Conservation (phyloP, 2,329 filamentous ascomycete genomes). For the Monosporascus ibericus region DNA sequence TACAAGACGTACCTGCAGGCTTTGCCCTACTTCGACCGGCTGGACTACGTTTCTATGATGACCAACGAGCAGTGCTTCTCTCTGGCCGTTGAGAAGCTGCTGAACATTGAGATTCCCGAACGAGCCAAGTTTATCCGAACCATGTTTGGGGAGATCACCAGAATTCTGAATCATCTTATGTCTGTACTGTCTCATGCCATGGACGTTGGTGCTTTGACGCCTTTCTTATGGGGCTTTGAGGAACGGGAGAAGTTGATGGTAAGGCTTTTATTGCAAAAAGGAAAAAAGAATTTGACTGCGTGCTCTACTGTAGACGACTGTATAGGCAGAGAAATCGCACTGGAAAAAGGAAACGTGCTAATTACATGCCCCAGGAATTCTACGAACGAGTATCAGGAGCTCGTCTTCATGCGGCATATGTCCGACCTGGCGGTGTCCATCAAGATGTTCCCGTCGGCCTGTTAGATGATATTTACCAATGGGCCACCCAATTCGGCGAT, state of each 20-base stretch:
- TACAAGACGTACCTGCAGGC: slow-evolving; percentile 99
- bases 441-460: slow-evolving; percentile 92
- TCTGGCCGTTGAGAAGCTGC: slow-evolving; percentile 91
- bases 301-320: neutral
- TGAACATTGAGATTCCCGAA: slow-evolving; percentile 93
- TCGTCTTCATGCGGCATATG: slow-evolving; percentile 93
- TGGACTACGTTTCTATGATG: slow-evolving; percentile 99
- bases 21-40: slow-evolving; percentile 94
- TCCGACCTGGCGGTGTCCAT: slow-evolving; percentile 91
- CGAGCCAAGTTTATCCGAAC: slow-evolving; percentile 96
- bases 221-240: slow-evolving; percentile 99
- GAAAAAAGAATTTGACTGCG: neutral
- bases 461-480: slow-evolving; percentile 98
- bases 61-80: slow-evolving; percentile 98
- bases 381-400: slow-evolving; percentile 98
- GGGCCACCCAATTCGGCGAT: slow-evolving; percentile 98
- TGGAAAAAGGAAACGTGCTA: slow-evolving; percentile 3
- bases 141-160: slow-evolving; percentile 89
- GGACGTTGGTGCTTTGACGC: slow-evolving; percentile 96
- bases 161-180: slow-evolving; percentile 96
- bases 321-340: slow-evolving; percentile 4
- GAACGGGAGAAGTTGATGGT: slow-evolving; percentile 99
- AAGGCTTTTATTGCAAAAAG: slow-evolving; percentile 29
- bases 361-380: slow-evolving; percentile 66
- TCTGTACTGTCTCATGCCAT: slow-evolving; percentile 94